Evolutionary conservation across 2,329 filamentous ascomycete genomes (phyloP).

Genomic region (Verticillium nubilum): DNA sequence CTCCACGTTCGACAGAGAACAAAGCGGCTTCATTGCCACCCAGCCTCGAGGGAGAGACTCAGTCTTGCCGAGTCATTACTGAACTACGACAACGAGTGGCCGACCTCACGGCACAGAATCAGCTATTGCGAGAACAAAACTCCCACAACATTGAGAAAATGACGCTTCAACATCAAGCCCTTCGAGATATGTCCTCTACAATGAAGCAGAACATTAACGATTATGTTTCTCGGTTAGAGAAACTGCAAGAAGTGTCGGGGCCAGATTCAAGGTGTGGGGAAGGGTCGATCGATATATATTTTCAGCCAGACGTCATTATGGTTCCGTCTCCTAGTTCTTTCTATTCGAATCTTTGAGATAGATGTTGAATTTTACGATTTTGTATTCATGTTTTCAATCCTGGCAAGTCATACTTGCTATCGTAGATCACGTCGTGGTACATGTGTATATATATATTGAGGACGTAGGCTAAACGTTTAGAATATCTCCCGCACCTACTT

Average conservation of each 20-base stretch:
- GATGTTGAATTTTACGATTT: not conserved
- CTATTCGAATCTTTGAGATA: not conserved
- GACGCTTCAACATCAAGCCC: not conserved
- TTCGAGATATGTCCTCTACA: not conserved
- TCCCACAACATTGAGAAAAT: not conserved
- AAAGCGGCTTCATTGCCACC: not conserved
- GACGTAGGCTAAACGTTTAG: too few species aligned
- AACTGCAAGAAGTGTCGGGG: not conserved
- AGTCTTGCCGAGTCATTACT: not conserved
- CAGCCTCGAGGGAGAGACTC: not conserved
- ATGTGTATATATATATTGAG: too few species aligned
- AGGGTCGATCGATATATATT: not conserved
- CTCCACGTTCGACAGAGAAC: not conserved
- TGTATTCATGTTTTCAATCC: too few species aligned
- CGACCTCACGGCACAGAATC: not conserved
- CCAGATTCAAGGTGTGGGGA: not conserved
- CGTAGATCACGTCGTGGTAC: too few species aligned
- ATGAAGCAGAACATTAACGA: not conserved
- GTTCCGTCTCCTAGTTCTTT: not conserved
- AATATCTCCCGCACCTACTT: too few species aligned
- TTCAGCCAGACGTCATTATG: not conserved
- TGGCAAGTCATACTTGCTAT: too few species aligned
- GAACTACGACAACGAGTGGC: not conserved
- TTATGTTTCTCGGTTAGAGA: not conserved
- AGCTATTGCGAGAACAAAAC: not conserved